Percentiles rank a stretch among this genome's conserved stretches.
phyloP scores from a whole-genome alignment of 345 rosid species.

The Dipteronia dyeriana region DNA sequence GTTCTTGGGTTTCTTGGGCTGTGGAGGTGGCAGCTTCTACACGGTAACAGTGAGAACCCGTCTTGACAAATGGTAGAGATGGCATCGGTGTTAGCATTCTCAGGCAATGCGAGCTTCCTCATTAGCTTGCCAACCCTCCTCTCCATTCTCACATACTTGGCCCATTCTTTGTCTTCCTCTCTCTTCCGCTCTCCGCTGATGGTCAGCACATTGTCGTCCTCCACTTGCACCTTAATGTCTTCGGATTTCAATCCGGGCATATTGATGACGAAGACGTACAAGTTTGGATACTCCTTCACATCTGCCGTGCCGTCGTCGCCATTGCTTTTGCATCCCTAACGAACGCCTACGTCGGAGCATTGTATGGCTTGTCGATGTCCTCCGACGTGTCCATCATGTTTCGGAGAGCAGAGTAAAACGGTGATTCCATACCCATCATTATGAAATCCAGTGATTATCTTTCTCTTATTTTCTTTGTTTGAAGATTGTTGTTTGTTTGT shows the following conservation, averaged over 20 bases:
- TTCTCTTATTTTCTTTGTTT: neutral
- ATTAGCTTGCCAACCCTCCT: constrained; percentile 21
- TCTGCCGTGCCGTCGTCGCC: constrained; percentile 68
- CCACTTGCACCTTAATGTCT: constrained; percentile 17
- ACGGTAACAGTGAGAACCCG: constrained; percentile 22
- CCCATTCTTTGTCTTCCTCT: constrained; percentile 15
- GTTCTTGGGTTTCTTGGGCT: constrained; percentile 19
- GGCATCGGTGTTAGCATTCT: constrained; percentile 11
- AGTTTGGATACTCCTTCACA: constrained; percentile 16
- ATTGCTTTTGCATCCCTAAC: constrained; percentile 73
- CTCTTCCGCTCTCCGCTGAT: constrained; percentile 20
- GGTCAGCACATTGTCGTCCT: constrained; percentile 15
- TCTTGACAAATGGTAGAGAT: constrained; percentile 17
- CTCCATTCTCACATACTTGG: constrained; percentile 17
- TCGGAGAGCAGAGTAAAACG: constrained; percentile 45
- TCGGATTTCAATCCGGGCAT: constrained; percentile 24
- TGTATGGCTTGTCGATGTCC: constrained; percentile 34
- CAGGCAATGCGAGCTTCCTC: constrained; percentile 21
- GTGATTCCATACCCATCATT: constrained; percentile 38
- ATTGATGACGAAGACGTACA: constrained; percentile 19
- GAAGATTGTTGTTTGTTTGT: too few relatives aligned
- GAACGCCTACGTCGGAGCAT: constrained; percentile 55
- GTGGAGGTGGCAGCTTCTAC: constrained; percentile 12
- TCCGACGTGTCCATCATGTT: constrained; percentile 54
- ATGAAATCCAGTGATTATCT: constrained; percentile 47